Evolutionary conservation across 257 asterid genomes (phyloP).

Genomic region (Gardenia jasminoides): DNA sequence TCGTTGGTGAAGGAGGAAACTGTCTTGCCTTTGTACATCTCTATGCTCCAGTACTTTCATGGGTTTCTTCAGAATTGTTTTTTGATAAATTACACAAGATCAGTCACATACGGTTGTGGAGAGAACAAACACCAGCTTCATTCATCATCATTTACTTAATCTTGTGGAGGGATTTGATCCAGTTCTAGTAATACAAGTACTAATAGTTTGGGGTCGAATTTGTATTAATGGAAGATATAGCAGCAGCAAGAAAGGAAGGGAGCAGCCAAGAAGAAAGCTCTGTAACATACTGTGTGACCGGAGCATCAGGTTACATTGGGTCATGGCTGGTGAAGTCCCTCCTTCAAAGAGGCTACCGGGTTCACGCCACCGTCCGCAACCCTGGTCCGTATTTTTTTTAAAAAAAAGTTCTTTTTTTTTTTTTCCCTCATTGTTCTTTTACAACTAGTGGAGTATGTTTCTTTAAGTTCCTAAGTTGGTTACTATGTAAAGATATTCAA

Average conservation of each 20-base stretch:
- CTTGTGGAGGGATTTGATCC: not conserved
- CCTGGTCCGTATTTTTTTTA: conserved; percentile 56
- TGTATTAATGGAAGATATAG: conserved; percentile 12
- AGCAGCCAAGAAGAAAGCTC: not conserved
- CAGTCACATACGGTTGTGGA: not conserved
- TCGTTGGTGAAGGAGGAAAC: not conserved
- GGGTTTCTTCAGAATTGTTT: too few relatives aligned
- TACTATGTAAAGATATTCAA: too few relatives aligned
- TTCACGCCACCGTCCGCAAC: conserved; percentile 75
- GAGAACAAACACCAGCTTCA: not conserved
- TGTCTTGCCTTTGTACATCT: not conserved
- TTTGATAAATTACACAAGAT: too few relatives aligned
- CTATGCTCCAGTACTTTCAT: not conserved
- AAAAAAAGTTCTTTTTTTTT: too few relatives aligned
- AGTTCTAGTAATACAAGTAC: not conserved
- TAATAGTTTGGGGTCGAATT: not conserved
- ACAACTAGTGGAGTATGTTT: not conserved
- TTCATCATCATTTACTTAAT: not conserved
- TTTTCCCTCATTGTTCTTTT: too few relatives aligned
- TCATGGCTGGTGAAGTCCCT: conserved; percentile 87
- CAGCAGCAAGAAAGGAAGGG: conserved; percentile 9
- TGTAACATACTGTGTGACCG: conserved; percentile 70
- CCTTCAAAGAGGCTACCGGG: conserved; percentile 51
- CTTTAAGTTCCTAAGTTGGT: not conserved
- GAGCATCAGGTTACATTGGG: conserved; percentile 85